phyloP scores from a whole-genome alignment of 2,329 filamentous ascomycete genomes.

The Colletotrichum sp. region DNA sequence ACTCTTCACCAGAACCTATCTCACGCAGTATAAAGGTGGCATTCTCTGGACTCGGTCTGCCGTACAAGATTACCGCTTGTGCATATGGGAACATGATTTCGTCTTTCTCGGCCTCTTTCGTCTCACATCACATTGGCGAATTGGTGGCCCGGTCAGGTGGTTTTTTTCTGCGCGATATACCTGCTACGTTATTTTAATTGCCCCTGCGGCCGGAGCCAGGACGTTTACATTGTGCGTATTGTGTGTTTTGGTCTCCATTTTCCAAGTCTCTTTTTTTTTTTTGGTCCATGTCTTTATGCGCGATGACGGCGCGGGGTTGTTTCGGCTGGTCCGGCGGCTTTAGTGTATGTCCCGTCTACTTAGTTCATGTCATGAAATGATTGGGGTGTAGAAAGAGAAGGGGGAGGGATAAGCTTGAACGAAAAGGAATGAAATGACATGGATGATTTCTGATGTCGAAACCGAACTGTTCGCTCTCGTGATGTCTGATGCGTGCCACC shows the following conservation, averaged over 20 bases:
- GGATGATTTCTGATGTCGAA: slow-evolving; percentile 6
- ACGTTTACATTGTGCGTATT: not conserved
- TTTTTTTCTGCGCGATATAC: slow-evolving; percentile 13
- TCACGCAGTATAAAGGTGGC: not conserved
- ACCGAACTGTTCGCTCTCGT: not conserved
- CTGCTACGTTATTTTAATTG: slow-evolving; percentile 18
- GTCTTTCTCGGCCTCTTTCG: not conserved
- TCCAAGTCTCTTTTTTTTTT: not conserved
- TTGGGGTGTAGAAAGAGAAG: not conserved
- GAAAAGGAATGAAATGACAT: slow-evolving; percentile 15
- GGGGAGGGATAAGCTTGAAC: not conserved
- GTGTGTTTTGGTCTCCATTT: not conserved
- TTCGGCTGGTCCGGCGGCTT: slow-evolving; percentile 30
- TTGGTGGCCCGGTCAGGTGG: not conserved
- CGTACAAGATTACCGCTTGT: slow-evolving; percentile 10
- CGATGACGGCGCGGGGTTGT: slow-evolving; percentile 8
- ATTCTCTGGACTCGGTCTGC: slow-evolving; percentile 2
- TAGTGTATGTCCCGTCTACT: slow-evolving; percentile 1
- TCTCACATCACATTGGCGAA: not conserved
- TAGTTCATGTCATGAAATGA: slow-evolving; percentile 13
- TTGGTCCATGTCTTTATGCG: slow-evolving; percentile 11
- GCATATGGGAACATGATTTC: slow-evolving; percentile 17
- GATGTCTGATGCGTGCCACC: not conserved
- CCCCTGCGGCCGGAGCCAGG: not conserved
- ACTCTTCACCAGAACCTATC: not conserved